Evolutionary conservation across 768 basidiomycete genomes (phyloP).

Genomic region (Leccinum aurantiacum): DNA sequence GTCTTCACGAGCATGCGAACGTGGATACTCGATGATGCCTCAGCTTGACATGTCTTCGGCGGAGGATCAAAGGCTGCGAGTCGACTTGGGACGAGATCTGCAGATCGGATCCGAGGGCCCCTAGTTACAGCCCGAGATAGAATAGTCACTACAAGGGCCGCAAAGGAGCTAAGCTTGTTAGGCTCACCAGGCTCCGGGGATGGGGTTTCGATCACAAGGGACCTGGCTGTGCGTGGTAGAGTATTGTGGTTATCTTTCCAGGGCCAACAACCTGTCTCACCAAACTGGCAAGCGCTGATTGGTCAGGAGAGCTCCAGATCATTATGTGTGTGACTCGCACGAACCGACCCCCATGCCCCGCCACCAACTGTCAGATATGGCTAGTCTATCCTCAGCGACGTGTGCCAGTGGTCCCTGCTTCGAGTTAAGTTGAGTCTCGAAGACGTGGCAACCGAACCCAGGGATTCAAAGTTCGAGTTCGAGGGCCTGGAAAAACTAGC

Average conservation of each 20-base stretch:
- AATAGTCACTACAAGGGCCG: background rate
- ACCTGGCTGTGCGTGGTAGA: background rate
- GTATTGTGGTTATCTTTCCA: too few relatives aligned
- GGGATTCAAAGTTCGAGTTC: background rate
- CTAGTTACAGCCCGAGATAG: background rate
- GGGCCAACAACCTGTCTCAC: too few relatives aligned
- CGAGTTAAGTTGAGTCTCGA: background rate
- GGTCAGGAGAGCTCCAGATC: too few relatives aligned
- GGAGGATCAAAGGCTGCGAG: background rate
- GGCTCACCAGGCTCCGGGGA: background rate
- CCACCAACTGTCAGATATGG: background rate
- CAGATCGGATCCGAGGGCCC: background rate
- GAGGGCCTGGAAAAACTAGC: background rate
- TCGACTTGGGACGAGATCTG: background rate
- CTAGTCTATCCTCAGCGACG: background rate
- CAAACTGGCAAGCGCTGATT: too few relatives aligned
- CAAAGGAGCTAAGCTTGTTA: background rate
- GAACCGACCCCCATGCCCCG: too few relatives aligned
- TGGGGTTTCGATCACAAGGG: background rate
- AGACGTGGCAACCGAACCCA: background rate
- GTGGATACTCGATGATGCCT: background rate
- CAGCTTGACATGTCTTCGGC: background rate
- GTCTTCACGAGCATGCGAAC: background rate
- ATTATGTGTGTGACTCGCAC: too few relatives aligned
- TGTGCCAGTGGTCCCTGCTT: background rate